phyloP scores from a whole-genome alignment of 2,329 filamentous ascomycete genomes.

The Monosporascus ibericus region DNA sequence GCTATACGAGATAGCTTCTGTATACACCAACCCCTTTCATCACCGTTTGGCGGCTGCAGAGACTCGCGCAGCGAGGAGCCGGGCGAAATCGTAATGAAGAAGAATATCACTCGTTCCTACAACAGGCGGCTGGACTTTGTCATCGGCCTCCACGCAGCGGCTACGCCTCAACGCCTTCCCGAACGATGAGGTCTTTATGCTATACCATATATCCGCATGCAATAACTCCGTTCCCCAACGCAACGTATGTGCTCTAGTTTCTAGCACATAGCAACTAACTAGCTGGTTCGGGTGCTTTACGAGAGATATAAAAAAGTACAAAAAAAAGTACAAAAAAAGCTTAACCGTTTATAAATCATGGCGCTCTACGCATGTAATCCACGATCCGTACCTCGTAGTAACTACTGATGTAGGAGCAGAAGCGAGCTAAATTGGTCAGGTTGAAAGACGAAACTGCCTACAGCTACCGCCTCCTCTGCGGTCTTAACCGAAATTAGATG shows the following conservation, averaged over 20 bases:
- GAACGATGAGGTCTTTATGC: neutral
- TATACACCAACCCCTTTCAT: constrained; percentile 11
- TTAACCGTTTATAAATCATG: neutral
- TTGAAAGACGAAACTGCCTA: neutral
- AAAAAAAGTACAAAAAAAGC: neutral
- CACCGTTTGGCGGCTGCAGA: constrained; percentile 1
- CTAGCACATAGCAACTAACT: neutral
- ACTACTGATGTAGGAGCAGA: no score
- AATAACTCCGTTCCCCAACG: neutral
- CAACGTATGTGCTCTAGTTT: neutral
- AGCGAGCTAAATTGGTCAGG: no score
- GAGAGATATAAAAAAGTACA: neutral
- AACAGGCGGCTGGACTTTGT: neutral
- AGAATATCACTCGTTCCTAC: neutral
- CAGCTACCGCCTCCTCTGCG: neutral
- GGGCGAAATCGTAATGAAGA: constrained; percentile 13
- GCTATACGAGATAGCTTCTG: constrained; percentile 12
- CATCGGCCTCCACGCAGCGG: neutral
- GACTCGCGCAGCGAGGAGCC: constrained; percentile 5
- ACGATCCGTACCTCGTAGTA: no score
- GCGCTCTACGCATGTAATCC: neutral
- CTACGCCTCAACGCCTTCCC: neutral
- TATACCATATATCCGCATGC: neutral
- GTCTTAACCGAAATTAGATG: neutral
- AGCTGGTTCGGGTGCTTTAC: neutral